Conservation (phyloP, 2,329 filamentous ascomycete species). For the Amphichorda felina region DNA sequence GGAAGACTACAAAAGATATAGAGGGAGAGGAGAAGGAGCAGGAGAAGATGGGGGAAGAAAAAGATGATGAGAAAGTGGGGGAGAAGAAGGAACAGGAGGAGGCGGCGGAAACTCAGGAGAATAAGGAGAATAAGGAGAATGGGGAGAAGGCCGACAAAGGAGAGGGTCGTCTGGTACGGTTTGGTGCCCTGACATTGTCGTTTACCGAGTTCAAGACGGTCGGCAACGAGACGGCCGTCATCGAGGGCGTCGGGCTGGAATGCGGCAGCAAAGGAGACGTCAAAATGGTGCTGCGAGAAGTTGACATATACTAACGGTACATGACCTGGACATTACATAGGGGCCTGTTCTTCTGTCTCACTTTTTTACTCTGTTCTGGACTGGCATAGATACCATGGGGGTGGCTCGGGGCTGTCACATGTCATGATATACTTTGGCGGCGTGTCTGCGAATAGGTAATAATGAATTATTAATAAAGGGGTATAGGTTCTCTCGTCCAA, state of each 20-base stretch:
- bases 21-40: not conserved
- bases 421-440: no score
- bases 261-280: slow-evolving; percentile 10
- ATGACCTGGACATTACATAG: no score
- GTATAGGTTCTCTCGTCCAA: no score
- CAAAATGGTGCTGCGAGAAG: slow-evolving; percentile 15
- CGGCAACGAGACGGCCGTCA: slow-evolving; percentile 12
- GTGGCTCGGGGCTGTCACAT: no score
- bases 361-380: no score
- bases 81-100: not conserved
- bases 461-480: no score
- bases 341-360: no score
- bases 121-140: not conserved
- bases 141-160: not conserved
- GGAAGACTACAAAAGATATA: not conserved
- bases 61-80: not conserved
- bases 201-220: slow-evolving; percentile 11
- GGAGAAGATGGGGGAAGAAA: not conserved
- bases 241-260: slow-evolving; percentile 9
- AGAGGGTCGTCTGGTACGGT: no score
- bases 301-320: slow-evolving; percentile 18
- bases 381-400: no score
- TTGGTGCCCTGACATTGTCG: slow-evolving; percentile 3
- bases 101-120: not conserved
- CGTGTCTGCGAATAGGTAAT: no score